phyloP scores from a whole-genome alignment of 768 basidiomycete species.

The Lentinula guzmanii region DNA sequence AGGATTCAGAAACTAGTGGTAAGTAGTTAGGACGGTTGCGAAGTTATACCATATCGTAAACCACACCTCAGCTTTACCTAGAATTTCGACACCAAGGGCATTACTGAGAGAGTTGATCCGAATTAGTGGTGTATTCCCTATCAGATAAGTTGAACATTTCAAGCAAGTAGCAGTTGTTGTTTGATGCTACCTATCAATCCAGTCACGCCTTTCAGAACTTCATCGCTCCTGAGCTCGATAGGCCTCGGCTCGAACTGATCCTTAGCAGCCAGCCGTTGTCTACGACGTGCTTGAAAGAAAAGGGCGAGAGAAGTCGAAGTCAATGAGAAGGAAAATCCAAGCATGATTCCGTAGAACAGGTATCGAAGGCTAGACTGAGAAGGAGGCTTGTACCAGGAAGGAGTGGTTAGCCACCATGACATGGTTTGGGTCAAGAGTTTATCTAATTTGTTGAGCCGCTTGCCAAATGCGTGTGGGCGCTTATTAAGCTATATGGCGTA shows the following conservation, averaged over 20 bases:
- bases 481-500: not conserved
- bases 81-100: constrained; percentile 86
- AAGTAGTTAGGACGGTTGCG: not conserved
- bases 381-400: constrained; percentile 17
- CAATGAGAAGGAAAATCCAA: constrained; percentile 74
- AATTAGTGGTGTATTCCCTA: constrained; percentile 92
- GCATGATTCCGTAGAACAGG: constrained; percentile 46
- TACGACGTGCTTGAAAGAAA: constrained; percentile 46
- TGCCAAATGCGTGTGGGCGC: not conserved
- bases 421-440: not conserved
- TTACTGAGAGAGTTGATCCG: constrained; percentile 90
- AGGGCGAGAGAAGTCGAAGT: constrained; percentile 61
- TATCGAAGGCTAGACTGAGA: constrained; percentile 23
- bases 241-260: constrained; percentile 41
- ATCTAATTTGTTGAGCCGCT: no score
- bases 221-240: constrained; percentile 70
- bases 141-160: not conserved
- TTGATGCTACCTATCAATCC: constrained; percentile 68
- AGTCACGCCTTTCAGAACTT: constrained; percentile 72
- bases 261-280: constrained; percentile 27
- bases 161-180: not conserved
- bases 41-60: not conserved
- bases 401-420: not conserved
- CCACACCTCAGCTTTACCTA: constrained; percentile 94
- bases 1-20: constrained; percentile 81